A percentile compares a stretch with the other conserved stretches of the same genome.
Conservation (phyloP, 2,329 filamentous ascomycete genomes). For the Monosporascus sp. region DNA sequence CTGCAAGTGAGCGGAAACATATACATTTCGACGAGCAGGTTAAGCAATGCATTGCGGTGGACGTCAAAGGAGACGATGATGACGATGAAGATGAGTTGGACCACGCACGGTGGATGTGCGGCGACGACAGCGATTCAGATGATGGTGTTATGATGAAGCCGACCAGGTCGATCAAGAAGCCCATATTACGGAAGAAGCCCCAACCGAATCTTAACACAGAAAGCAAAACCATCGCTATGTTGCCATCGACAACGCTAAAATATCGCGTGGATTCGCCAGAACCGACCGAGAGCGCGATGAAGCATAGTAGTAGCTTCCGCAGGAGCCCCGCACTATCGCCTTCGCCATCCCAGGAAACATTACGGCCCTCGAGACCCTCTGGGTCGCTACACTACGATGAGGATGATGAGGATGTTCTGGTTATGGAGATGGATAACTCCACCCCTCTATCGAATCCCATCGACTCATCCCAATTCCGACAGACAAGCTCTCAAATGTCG, state of each 20-base stretch:
- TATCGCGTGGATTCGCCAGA: conserved; percentile 75
- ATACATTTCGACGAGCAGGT: conserved; percentile 98
- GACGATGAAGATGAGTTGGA: conserved; percentile 57
- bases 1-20: conserved; percentile 67
- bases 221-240: conserved; percentile 80
- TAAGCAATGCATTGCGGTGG: conserved; percentile 90
- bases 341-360: conserved; percentile 76
- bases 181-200: conserved; percentile 39
- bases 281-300: conserved; percentile 54
- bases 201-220: conserved; percentile 47
- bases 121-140: conserved; percentile 62
- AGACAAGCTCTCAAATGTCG: conserved; percentile 38
- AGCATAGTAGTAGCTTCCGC: conserved; percentile 46
- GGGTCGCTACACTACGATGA: conserved; percentile 60
- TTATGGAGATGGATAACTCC: conserved; percentile 43
- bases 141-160: conserved; percentile 82
- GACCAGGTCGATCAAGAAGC: conserved; percentile 50
- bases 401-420: conserved; percentile 54
- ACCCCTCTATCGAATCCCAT: conserved; percentile 21
- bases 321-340: conserved; percentile 55
- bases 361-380: conserved; percentile 64
- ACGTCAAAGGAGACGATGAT: conserved; percentile 74
- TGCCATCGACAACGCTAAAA: conserved; percentile 84
- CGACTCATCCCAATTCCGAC: conserved; percentile 11
- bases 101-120: conserved; percentile 27